Evolutionary conservation across 1,284 basidiomycete genomes (phyloP).

Genomic region (Vanrija pseudolonga): DNA sequence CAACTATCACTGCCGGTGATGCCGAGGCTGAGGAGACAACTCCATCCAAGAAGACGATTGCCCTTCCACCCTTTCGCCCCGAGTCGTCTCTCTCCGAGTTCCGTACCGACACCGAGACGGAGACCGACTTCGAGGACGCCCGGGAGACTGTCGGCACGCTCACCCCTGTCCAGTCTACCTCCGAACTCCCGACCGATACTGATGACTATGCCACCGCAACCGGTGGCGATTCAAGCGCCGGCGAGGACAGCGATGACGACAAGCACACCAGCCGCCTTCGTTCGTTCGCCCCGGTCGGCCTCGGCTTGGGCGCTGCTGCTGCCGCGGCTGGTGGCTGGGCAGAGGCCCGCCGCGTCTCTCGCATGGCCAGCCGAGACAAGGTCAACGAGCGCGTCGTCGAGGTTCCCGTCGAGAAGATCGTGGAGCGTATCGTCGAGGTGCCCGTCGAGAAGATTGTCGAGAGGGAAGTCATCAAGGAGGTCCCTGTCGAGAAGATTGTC

Average conservation of each 20-base stretch:
- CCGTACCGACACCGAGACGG: conserved; percentile 57
- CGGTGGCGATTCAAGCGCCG: conserved; percentile 50
- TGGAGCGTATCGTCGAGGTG: conserved; percentile 40
- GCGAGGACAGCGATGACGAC: conserved; percentile 56
- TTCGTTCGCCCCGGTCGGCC: conserved; percentile 7
- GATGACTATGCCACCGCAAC: conserved; percentile 42
- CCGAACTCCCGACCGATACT: conserved; percentile 57
- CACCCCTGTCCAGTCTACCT: conserved; percentile 59
- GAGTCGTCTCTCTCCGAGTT: conserved; percentile 19
- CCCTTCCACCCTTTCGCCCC: conserved; percentile 29
- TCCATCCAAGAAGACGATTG: conserved; percentile 30
- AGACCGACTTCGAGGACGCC: conserved; percentile 75
- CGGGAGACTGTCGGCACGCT: conserved; percentile 64
- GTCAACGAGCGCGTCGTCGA: conserved; percentile 36
- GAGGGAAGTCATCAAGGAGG: conserved; percentile 28
- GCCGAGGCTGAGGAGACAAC: conserved; percentile 27
- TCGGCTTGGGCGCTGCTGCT: conserved; percentile 19
- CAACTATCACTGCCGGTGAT: conserved; percentile 5
- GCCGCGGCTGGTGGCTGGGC: conserved; percentile 30
- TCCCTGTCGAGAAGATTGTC: conserved; percentile 46
- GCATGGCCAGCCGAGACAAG: conserved; percentile 21
- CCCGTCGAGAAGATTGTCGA: conserved; percentile 44
- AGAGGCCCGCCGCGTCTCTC: conserved; percentile 20
- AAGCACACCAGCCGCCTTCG: background rate
- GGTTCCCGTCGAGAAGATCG: conserved; percentile 34